Conservation (phyloP, 2,329 filamentous ascomycete genomes). For the Fragosphaeria purpurea region DNA sequence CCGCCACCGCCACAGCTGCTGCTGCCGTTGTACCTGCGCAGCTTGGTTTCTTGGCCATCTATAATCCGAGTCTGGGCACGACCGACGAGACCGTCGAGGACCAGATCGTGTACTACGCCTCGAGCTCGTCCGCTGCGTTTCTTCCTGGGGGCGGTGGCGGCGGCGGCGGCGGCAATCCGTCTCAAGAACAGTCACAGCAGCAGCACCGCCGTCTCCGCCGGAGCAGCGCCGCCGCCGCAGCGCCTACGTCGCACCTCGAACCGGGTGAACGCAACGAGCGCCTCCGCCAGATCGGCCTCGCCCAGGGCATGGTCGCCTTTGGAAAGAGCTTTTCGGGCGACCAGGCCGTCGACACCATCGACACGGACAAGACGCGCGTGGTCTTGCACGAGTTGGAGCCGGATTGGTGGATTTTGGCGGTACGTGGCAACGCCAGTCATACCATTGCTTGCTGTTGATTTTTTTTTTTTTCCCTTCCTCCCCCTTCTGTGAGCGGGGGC, state of each 20-base stretch:
- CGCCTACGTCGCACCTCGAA: slow-evolving; percentile 33
- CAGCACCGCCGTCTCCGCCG: slow-evolving; percentile 23
- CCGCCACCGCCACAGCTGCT: not conserved
- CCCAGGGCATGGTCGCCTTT: slow-evolving; percentile 94
- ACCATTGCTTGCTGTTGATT: not conserved
- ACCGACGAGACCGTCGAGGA: slow-evolving; percentile 62
- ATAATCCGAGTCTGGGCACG: slow-evolving; percentile 58
- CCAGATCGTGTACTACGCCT: slow-evolving; percentile 73
- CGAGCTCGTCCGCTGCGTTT: not conserved
- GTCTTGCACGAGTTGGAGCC: slow-evolving; percentile 78
- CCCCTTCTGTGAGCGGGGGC: not conserved
- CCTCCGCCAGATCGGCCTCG: slow-evolving; percentile 85
- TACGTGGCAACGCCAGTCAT: slow-evolving; percentile 33
- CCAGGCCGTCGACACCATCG: slow-evolving; percentile 68
- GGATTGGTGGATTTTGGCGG: slow-evolving; percentile 92
- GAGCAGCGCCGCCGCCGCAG: slow-evolving; percentile 28
- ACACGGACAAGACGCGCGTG: slow-evolving; percentile 81
- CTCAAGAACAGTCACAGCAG: not conserved
- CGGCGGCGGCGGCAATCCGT: not conserved
- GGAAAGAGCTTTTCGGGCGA: slow-evolving; percentile 76
- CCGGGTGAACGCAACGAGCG: slow-evolving; percentile 72
- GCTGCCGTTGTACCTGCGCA: slow-evolving; percentile 59
- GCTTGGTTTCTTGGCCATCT: slow-evolving; percentile 86
- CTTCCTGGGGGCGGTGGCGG: not conserved
- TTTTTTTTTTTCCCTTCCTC: not conserved